Evolutionary conservation across 495 filamentous ascomycete species (phyloP), one percentile per base, ranked within the genome.

Genomic region (Penicillium bovifimosum): DNA sequence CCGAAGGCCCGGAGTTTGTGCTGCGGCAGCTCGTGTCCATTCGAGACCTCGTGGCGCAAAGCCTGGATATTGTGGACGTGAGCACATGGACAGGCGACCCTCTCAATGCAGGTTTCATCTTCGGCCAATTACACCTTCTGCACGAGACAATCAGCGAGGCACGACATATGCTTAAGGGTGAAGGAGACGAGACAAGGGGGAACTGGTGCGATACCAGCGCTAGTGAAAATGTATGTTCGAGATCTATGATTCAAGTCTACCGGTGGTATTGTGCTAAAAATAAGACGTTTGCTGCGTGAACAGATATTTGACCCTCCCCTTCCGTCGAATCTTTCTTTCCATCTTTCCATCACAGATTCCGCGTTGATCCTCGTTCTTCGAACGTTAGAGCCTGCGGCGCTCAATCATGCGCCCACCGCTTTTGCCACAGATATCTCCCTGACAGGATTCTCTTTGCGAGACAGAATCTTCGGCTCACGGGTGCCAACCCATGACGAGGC

Each of bases 401-500:
- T 77, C 1, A 72, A 77, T 27, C 76, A 82, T 3, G 74, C 80
- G 13, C 75, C 92, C 20, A 74, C 80, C 0, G 77, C 80, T 29
- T 71, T 85, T 75, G 54, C 85, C 62, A 32, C 76, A 59, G 62
- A 80, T 20, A 67, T 74, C 8, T 79, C 78, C 5, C 57, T 81
- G 41, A 75, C 79, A 3, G 80, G 80, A 26, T 79, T 85, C 50
- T 78, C 75, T 44, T 59, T 86, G 17, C 77, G 82, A 20, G 80
- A 83, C 27, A 71, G 79, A 7, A 61, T 87, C 6, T 77, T 74
- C 35, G 74, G 75, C 36, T 67, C 64, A 47, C 67, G 80, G 43
- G 78, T 76, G 16, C 83, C 79, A 17, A 84, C 81, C 52, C 88
- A 96, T 69, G 91, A 96, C 68, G 91, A 96, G 70, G 78, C 80